Conservation (phyloP, 176 grass and related monocot species). For the Tillandsia leiboldiana region DNA sequence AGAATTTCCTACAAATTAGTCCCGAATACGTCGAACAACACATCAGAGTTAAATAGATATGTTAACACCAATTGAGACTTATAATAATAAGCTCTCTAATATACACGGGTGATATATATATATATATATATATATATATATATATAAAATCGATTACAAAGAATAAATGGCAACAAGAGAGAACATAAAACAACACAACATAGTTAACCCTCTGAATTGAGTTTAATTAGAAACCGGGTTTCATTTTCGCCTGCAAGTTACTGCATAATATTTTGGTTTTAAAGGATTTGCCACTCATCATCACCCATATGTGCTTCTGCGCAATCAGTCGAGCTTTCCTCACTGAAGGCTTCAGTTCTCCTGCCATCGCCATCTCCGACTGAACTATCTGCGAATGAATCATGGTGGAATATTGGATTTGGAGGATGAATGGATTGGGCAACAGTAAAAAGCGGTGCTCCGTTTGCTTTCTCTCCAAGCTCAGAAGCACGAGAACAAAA, state of each 20-base stretch:
- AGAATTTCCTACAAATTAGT: too few species aligned
- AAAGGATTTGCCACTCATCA: conserved; percentile 90
- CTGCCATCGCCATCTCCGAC: conserved; percentile 3
- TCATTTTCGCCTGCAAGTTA: neutral
- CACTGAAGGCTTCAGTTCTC: conserved; percentile 15
- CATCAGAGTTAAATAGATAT: too few species aligned
- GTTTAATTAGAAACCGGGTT: neutral
- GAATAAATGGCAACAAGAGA: neutral
- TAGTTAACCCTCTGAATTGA: neutral
- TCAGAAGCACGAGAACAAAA: conserved; percentile 75
- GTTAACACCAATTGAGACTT: too few species aligned
- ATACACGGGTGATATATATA: neutral
- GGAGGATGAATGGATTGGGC: conserved; percentile 31
- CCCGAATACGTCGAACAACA: too few species aligned
- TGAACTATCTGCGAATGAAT: conserved; percentile 11
- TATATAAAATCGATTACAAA: neutral
- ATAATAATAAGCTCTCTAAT: neutral
- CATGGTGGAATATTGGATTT: conserved; percentile 30
- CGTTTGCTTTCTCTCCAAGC: conserved; percentile 54
- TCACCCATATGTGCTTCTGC: conserved; percentile 32
- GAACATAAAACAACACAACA: neutral
- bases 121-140: too few species aligned
- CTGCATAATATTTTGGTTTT: neutral
- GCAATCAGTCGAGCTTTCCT: conserved; percentile 26
- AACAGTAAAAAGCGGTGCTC: conserved; percentile 84